Evolutionary conservation across 805 yeast genomes (phyloP).

Genomic region (Hanseniaspora jakobsenii): DNA sequence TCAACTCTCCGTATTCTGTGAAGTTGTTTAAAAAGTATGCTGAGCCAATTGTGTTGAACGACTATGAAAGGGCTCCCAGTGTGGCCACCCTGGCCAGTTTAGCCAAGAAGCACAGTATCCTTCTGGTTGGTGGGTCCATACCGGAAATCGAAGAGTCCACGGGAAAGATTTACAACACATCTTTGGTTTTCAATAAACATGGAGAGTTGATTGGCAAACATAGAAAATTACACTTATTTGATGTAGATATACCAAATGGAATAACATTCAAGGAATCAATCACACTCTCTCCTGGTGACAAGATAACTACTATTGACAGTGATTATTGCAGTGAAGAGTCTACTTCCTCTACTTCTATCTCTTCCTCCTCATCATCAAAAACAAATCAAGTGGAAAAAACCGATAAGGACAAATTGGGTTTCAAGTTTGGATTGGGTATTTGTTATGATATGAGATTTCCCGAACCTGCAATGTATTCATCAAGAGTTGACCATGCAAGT

Average conservation of each 20-base stretch:
- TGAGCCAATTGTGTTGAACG: conserved; percentile 67
- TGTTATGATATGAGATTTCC: conserved; percentile 77
- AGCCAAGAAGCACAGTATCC: conserved; percentile 54
- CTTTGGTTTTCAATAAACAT: conserved; percentile 53
- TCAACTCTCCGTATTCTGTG: conserved; percentile 89
- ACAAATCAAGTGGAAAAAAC: too few relatives aligned
- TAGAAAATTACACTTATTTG: conserved; percentile 83
- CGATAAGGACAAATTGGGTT: conserved; percentile 21
- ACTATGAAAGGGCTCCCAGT: conserved; percentile 36
- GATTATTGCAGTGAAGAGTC: too few relatives aligned
- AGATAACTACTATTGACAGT: conserved; percentile 49
- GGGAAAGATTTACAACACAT: conserved; percentile 55
- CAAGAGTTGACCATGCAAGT: conserved; percentile 50
- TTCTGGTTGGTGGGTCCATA: conserved; percentile 79
- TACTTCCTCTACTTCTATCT: background rate
- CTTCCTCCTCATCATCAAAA: background rate
- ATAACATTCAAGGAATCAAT: conserved; percentile 77
- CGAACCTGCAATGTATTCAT: conserved; percentile 59
- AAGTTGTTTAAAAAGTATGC: conserved; percentile 78
- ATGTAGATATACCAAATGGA: conserved; percentile 82
- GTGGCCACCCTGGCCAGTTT: conserved; percentile 48
- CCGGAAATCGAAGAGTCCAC: conserved; percentile 60
- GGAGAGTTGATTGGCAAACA: conserved; percentile 81
- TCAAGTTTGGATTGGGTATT: conserved; percentile 73
- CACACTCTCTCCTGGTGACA: conserved; percentile 64